These are phyloP conservation scores for Diplotaxis tenuifolia DNA, from an alignment of 345 rosid species.

Conservation along the genomic window DNA sequence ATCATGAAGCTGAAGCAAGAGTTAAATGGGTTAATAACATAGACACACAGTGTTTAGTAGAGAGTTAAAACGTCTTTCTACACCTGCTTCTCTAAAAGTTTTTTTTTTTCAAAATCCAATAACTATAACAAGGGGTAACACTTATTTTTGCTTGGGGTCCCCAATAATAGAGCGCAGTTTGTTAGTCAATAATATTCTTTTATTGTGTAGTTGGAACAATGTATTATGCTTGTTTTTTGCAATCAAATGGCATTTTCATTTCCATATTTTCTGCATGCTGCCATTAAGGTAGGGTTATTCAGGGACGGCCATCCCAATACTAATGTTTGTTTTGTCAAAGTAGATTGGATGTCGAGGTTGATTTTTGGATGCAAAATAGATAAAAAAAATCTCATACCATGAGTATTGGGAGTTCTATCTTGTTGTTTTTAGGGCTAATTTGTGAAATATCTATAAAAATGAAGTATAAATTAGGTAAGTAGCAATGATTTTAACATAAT, in stretches of 20 bases:
- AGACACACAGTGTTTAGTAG: too few species aligned
- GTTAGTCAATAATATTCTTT: not conserved
- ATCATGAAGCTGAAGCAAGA: too few species aligned
- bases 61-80: not conserved
- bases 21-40: too few species aligned
- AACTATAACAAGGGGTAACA: not conserved
- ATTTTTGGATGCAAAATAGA: not conserved
- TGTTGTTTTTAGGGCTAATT: too few species aligned
- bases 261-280: not conserved
- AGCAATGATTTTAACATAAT: too few species aligned
- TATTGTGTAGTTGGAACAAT: not conserved
- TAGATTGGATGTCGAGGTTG: not conserved
- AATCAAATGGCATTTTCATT: not conserved
- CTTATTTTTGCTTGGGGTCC: not conserved
- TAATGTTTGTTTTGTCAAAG: not conserved
- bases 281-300: not conserved
- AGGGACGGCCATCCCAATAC: not conserved
- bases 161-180: not conserved
- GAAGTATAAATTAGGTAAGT: too few species aligned
- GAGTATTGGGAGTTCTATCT: too few species aligned
- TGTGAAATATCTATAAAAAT: too few species aligned
- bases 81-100: not conserved
- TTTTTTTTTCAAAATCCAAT: not conserved
- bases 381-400: not conserved
- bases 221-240: not conserved